Conservation (phyloP, 2,329 filamentous ascomycete genomes). For the Sarocladium brachiariae region DNA sequence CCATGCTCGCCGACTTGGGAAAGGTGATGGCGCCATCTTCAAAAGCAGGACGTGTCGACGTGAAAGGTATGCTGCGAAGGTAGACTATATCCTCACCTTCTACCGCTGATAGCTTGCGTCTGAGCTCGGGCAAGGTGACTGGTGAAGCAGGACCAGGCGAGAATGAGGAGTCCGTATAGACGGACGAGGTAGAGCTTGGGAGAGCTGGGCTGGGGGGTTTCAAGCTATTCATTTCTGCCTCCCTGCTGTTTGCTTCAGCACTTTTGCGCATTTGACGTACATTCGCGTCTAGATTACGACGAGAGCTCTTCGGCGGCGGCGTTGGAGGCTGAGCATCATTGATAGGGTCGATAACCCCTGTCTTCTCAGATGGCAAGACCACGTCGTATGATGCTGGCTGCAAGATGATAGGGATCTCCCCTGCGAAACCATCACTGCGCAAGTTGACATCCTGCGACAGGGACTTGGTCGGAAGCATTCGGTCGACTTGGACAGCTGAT, state of each 20-base stretch:
- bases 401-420: constrained; percentile 6
- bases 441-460: constrained; percentile 8
- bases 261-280: not conserved
- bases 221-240: not conserved
- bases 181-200: not conserved
- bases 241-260: not conserved
- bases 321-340: not conserved
- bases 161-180: not conserved
- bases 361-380: not conserved
- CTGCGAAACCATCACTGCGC: not conserved
- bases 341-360: not conserved
- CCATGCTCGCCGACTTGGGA: constrained; percentile 36
- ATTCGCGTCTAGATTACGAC: too few relatives aligned
- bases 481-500: not conserved
- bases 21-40: constrained; percentile 51
- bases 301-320: not conserved
- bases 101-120: constrained; percentile 12
- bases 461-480: not conserved
- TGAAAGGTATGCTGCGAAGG: constrained; percentile 41
- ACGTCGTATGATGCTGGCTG: not conserved
- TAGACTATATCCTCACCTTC: constrained; percentile 40
- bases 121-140: not conserved
- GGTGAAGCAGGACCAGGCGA: not conserved
- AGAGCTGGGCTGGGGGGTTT: not conserved
- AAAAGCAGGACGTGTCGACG: constrained; percentile 40